Percentiles rank a stretch among this genome's conserved stretches.
These are phyloP conservation scores for Auricularia auricula-judae DNA, from an alignment of 768 basidiomycete species.

Conservation along the genomic window DNA sequence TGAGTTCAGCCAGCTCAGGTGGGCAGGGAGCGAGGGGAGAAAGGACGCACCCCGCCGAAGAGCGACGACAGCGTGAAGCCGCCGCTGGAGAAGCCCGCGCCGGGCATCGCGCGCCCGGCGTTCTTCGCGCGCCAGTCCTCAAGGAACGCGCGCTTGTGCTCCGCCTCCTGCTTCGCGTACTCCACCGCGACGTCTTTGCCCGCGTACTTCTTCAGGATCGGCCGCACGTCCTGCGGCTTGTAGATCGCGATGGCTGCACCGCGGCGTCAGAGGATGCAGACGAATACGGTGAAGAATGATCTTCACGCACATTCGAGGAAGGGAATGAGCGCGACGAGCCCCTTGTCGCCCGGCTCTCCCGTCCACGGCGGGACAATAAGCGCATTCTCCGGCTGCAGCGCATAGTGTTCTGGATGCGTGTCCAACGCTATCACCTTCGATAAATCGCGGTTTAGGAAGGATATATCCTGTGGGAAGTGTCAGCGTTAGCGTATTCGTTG, in stretches of 20 bases:
- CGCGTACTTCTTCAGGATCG: conserved; percentile 71
- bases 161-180: conserved; percentile 81
- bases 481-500: not conserved
- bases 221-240: conserved; percentile 76
- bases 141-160: conserved; percentile 62
- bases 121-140: conserved; percentile 65
- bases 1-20: not conserved
- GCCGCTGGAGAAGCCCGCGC: conserved; percentile 24
- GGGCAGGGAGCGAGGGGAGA: not conserved
- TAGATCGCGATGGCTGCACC: conserved; percentile 81
- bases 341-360: conserved; percentile 62
- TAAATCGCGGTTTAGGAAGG: conserved; percentile 89
- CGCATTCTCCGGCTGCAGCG: conserved; percentile 80
- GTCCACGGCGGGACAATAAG: conserved; percentile 79
- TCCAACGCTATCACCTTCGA: conserved; percentile 84
- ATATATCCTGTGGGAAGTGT: conserved; percentile 51
- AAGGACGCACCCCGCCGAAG: conserved; percentile 23
- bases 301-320: conserved; percentile 74
- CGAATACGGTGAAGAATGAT: no score
- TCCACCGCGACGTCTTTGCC: conserved; percentile 85
- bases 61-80: conserved; percentile 35
- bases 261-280: not conserved
- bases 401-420: conserved; percentile 65
- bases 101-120: conserved; percentile 8
- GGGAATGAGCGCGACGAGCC: conserved; percentile 85